phyloP scores from a whole-genome alignment of 2,329 filamentous ascomycete genomes.

The Phoma sp. region DNA sequence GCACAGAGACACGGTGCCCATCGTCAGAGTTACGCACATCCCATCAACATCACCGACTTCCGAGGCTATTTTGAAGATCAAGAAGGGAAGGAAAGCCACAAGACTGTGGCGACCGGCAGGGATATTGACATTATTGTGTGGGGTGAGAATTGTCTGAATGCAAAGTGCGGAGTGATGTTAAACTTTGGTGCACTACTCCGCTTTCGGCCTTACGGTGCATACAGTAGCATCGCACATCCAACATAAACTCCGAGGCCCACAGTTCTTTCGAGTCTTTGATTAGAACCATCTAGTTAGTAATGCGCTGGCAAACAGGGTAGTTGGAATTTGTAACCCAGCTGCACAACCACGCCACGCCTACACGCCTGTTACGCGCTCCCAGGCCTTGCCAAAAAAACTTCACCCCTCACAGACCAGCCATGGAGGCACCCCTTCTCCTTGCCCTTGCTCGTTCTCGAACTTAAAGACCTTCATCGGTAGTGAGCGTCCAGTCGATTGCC shows the following conservation, averaged over 20 bases:
- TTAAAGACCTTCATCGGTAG: constrained; percentile 1
- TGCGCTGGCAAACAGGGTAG: neutral
- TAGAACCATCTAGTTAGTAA: neutral
- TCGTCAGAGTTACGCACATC: no score
- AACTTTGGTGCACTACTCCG: constrained; percentile 6
- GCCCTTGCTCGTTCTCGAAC: constrained; percentile 11
- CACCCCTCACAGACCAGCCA: neutral
- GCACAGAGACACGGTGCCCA: no score
- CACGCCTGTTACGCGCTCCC: constrained; percentile 1
- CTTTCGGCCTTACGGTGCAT: neutral
- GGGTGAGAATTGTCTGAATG: neutral
- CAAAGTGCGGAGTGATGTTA: neutral
- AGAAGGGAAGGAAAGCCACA: no score
- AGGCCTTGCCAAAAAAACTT: neutral
- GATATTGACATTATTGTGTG: no score
- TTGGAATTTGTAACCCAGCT: neutral
- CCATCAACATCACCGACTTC: no score
- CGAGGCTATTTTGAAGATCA: no score
- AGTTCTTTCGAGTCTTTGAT: neutral
- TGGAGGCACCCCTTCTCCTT: neutral
- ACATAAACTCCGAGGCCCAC: neutral
- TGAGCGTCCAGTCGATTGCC: neutral
- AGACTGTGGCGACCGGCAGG: no score
- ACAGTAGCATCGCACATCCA: neutral
- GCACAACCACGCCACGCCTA: neutral